A percentile compares a stretch with the other conserved stretches of the same genome.
phyloP scores from a whole-genome alignment of 306 rosid species.

The Cicer judaicum region DNA sequence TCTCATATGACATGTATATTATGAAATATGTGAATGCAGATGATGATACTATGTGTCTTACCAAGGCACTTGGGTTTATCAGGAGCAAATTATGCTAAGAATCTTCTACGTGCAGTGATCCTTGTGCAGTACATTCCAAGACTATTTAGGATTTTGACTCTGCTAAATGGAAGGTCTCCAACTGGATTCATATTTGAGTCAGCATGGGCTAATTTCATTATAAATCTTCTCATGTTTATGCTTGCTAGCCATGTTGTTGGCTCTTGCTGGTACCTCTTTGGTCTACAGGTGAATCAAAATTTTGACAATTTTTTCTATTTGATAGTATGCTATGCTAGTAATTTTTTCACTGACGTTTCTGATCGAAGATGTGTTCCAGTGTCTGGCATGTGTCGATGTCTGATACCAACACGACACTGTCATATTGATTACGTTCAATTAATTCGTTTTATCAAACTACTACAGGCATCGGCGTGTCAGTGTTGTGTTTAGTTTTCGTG shows the following conservation, averaged over 20 bases:
- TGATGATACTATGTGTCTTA: conserved; percentile 58
- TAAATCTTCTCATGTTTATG: conserved; percentile 76
- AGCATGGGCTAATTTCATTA: conserved; percentile 75
- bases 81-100: conserved; percentile 81
- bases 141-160: conserved; percentile 67
- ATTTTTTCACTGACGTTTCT: too few species aligned
- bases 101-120: conserved; percentile 63
- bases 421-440: too few species aligned
- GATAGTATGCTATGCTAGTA: too few species aligned
- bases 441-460: too few species aligned
- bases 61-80: conserved; percentile 59
- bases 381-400: too few species aligned
- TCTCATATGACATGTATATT: background rate
- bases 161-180: conserved; percentile 71
- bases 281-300: conserved; percentile 70
- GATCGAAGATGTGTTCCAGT: too few species aligned
- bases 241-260: conserved; percentile 81
- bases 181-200: conserved; percentile 83
- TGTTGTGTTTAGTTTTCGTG: too few species aligned
- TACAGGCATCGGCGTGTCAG: too few species aligned
- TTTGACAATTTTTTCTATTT: too few species aligned
- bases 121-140: conserved; percentile 81
- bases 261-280: conserved; percentile 83
- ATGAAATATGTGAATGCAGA: conserved; percentile 56
- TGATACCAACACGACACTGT: too few species aligned